Evolutionary conservation across 2,329 filamentous ascomycete genomes (phyloP).

Genomic region (Diaporthe velutina): DNA sequence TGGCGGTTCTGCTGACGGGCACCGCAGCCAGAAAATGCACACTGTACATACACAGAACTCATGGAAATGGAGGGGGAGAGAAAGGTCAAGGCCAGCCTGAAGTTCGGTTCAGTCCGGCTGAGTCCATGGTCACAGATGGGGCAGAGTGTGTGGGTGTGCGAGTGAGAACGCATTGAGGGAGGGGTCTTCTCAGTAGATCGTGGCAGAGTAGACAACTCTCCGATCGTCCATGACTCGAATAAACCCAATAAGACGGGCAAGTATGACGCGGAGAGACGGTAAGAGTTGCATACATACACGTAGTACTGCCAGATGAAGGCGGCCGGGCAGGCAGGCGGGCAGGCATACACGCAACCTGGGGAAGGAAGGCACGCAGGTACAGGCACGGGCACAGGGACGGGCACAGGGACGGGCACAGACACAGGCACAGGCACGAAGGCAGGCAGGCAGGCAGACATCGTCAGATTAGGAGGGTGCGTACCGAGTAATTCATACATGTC

Average conservation of each 20-base stretch:
- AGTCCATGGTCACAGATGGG: background rate
- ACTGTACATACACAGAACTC: background rate
- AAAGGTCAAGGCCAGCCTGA: background rate
- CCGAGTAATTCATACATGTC: background rate
- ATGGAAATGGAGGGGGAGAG: background rate
- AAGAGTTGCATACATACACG: background rate
- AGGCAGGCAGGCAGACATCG: background rate
- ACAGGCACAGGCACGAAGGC: background rate
- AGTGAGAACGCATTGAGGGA: background rate
- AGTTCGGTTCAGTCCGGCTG: background rate
- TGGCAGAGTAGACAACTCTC: too few species aligned
- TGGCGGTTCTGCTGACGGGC: background rate
- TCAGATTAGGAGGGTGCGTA: background rate
- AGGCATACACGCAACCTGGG: background rate
- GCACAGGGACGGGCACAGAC: background rate
- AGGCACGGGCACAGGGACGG: too few species aligned
- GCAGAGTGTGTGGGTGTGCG: background rate
- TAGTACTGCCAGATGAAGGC: background rate
- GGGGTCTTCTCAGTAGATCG: background rate
- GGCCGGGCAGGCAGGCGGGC: background rate
- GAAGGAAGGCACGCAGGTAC: background rate
- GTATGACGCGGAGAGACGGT: background rate
- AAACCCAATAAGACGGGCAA: background rate
- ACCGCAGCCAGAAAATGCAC: background rate
- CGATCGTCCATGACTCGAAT: constrained; percentile 18